Evolutionary conservation across 148 eudicot species (phyloP).

Genomic region (Talinum fruticosum): DNA sequence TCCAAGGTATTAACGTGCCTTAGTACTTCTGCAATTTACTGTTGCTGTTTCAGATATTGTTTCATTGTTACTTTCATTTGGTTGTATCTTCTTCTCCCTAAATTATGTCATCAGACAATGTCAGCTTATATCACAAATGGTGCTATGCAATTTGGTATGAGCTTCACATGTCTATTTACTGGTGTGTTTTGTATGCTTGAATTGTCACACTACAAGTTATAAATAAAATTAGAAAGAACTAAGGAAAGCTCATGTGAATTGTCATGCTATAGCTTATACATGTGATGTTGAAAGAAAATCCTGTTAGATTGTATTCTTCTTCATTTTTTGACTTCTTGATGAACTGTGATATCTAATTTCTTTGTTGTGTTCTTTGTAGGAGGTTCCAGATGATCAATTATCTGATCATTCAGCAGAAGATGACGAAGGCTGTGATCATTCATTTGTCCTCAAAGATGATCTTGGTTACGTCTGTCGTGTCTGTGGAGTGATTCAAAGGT

Average conservation of each 20-base stretch:
- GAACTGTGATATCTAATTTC: not conserved
- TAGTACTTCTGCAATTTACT: not conserved
- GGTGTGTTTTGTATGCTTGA: not conserved
- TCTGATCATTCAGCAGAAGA: constrained; percentile 38
- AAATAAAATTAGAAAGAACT: not conserved
- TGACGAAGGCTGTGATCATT: constrained; percentile 85
- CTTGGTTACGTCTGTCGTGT: constrained; percentile 93
- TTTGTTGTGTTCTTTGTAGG: constrained; percentile 41
- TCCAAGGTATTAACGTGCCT: constrained; percentile 54
- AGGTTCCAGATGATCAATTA: constrained; percentile 40
- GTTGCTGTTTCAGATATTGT: not conserved
- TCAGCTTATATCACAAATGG: not conserved
- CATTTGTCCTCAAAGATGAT: constrained; percentile 81
- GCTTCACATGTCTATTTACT: not conserved
- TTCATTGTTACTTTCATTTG: not conserved
- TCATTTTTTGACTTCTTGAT: not conserved
- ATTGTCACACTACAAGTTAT: not conserved
- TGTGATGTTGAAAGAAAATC: not conserved
- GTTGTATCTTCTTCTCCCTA: not conserved
- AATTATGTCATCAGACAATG: not conserved
- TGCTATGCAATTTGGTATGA: not conserved
- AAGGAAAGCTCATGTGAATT: not conserved
- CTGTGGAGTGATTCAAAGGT: constrained; percentile 77
- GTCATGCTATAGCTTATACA: not conserved
- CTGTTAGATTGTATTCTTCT: too few relatives aligned